Base-by-base conservation (phyloP, 1,284 basidiomycete species). In the Ceratobasidium sp. region DNA sequence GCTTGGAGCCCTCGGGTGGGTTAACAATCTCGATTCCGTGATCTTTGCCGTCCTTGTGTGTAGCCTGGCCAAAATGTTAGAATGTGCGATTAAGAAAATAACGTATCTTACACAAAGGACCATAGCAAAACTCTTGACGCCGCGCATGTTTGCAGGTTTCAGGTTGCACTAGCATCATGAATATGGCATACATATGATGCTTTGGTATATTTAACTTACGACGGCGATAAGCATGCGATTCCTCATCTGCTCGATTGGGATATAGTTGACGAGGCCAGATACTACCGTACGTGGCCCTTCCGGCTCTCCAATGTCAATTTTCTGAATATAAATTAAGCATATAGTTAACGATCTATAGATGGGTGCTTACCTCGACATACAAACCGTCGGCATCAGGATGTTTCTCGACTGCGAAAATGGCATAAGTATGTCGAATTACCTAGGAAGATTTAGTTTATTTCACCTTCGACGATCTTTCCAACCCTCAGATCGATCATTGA, bases 91-190 rank as follows among this genome's bases (percentile, higher is more conserved):
- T 14, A n/a, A 18, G 12, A 58, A 18, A 65, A 14, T 36, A 28
- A 12, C 18, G 41, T 39, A 52, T 1, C 90, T 59, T 81, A 94
- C 94, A 77, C 91, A 93, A 75, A 98, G 89, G 39, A 98, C 92
- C 96, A 98, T 98, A 32, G 94, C 96, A 78, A 92, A 96, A 75
- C 94, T 96, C 83, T 97, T 97, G 76, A 98, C 89, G 3, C 96
- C 96, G 72, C 96, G 89, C 96, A 98, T 97, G 76, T 86, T 92
- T 18, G 92, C 96, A 5, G 96, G 96, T 81, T 98, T 98, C 74
- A 98, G 82, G 81, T 98, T 98, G 82, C 94, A 95, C 90, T 92
- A 16, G 45, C 30, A 10, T 50, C 48, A 39, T 30, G 14, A 41
- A 16, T 21, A 57, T 21, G 26, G 6, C 43, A n/a, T 23, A 28